Evolutionary conservation across 306 rosid genomes (phyloP).

Genomic region (Cucurbita ficifolia): DNA sequence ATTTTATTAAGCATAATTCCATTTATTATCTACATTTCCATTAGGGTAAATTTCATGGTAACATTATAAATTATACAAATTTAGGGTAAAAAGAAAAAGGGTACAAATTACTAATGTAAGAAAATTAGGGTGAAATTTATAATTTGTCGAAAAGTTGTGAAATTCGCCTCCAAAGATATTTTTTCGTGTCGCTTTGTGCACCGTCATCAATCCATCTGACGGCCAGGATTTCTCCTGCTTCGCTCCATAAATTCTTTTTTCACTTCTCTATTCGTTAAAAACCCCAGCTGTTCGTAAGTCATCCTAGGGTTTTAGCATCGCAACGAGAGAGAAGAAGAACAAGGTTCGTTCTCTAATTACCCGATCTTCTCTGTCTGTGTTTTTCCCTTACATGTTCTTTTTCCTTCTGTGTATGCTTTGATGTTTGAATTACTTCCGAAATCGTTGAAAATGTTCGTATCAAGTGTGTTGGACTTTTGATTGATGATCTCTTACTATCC

Average conservation of each 20-base stretch:
- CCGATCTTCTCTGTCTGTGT: background rate
- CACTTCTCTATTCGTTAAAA: background rate
- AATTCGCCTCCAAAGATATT: background rate
- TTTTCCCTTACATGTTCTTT: background rate
- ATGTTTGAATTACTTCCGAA: background rate
- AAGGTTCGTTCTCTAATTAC: background rate
- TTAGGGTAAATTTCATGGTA: no score
- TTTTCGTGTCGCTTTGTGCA: background rate
- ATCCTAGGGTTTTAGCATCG: constrained; percentile 6
- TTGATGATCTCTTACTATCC: background rate
- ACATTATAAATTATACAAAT: no score
- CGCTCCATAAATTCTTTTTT: background rate
- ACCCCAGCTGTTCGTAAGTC: background rate
- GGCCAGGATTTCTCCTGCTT: background rate
- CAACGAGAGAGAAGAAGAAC: background rate
- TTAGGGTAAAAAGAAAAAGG: no score
- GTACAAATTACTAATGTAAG: no score
- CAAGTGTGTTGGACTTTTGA: no score
- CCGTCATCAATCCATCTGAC: background rate
- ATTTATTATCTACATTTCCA: no score
- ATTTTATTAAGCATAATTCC: no score
- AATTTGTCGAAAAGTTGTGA: background rate
- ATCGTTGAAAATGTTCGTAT: background rate
- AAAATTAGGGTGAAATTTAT: no score
- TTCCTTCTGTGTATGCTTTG: background rate